Evolutionary conservation across 352 stramenopile genomes (phyloP), one percentile per base, ranked within the genome.

Genomic region (Phytophthora uliginosa): DNA sequence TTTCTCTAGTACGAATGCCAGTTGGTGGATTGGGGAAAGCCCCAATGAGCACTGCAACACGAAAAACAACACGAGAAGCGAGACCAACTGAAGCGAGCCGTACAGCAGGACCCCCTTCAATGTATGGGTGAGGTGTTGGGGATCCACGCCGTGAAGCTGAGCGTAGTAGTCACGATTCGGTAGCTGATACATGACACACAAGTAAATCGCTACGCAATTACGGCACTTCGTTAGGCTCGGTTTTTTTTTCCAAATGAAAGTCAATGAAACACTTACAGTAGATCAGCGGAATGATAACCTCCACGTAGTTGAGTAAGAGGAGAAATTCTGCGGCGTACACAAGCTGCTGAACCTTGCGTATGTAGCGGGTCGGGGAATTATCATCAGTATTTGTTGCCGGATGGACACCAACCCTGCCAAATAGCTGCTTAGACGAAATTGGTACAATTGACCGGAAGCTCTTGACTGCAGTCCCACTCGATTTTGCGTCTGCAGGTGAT

Each of bases 231-330:
- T 50, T 24, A 50, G 42, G 7, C 7, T 50, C 0, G 10, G 10
- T 3, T 50, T 12, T 2, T 17, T 45, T 45, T 40, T 18, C 17
- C 38, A 8, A 45, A 9, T n/a, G 18, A n/a, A 45, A 51, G 9
- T 7, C 12, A 51, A 51, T 51, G 18, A 17, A 51, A 3, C 42
- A 51, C 42, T 51, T 22, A 51, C 42, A 51, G 42, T 51, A 51
- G 42, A 51, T 18, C 3, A 51, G 42, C 6, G 42, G 42, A 7
- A 51, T 26, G n/a, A 51, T 51, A 20, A 51, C 42, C 42, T 51
- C 42, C 17, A 51, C 42, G n/a, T 51, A 51, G n/a, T 51, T 51
- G 42, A 51, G 42, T 18, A 51, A 24, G 18, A 51, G 42, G n/a
- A 51, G 42, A 20, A 51, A 51, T 24, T 51, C 42, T 13, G 42